phyloP scores from a whole-genome alignment of 2,329 filamentous ascomycete genomes.

The Microsporum ferrugineum region DNA sequence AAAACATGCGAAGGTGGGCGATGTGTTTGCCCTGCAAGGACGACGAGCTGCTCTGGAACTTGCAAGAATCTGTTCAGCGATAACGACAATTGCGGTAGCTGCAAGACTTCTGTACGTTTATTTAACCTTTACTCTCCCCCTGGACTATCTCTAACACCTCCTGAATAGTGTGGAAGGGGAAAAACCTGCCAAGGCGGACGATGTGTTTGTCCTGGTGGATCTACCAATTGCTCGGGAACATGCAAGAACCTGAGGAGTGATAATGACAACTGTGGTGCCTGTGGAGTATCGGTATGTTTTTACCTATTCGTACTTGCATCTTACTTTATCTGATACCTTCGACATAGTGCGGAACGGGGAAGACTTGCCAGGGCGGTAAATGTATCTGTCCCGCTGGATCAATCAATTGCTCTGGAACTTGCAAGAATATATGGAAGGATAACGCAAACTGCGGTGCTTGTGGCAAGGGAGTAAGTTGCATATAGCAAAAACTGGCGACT shows the following conservation, averaged over 20 bases:
- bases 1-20: background rate
- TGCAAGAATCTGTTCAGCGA: background rate
- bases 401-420: background rate
- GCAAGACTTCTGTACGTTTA: background rate
- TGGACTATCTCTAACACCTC: background rate
- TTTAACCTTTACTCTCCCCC: background rate
- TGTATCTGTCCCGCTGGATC: background rate
- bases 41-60: background rate
- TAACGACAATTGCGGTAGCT: background rate
- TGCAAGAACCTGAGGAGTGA: background rate
- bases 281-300: background rate
- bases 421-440: background rate
- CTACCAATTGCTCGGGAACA: background rate
- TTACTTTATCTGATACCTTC: background rate
- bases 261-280: background rate
- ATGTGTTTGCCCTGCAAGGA: background rate
- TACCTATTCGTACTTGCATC: background rate
- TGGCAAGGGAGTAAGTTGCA: background rate
- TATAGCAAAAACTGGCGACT: background rate
- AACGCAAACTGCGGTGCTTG: background rate
- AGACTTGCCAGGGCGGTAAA: background rate
- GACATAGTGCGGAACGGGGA: background rate
- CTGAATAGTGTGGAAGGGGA: background rate
- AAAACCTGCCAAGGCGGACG: background rate
- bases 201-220: background rate